Evolutionary conservation across 768 basidiomycete species (phyloP), one percentile per base, ranked within the genome.

Genomic region (Termitomyces sp.): DNA sequence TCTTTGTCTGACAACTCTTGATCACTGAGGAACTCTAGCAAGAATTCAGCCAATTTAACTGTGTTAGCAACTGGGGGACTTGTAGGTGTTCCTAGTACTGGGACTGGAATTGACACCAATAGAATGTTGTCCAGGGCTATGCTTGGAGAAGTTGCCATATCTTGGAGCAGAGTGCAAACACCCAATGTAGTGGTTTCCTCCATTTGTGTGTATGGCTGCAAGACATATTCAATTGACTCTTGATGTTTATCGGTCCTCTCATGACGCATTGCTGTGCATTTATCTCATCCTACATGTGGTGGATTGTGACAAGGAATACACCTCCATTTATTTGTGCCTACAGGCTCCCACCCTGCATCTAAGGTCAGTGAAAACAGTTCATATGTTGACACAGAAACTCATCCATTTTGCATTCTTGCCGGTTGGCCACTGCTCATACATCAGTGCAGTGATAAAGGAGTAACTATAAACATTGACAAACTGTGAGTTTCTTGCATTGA

Each of bases 341-440:
- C 3, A 32, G 29, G 46, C 46, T 48, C 46, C 46, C 46, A 48
- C n/a, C 46, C 46, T 48, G n/a, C n/a, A n/a, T n/a, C n/a, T n/a
- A n/a, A n/a, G n/a, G n/a, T n/a, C n/a, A n/a, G n/a, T n/a, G n/a
- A n/a, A n/a, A n/a, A n/a, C n/a, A n/a, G n/a, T n/a, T n/a, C n/a
- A n/a, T n/a, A n/a, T n/a, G n/a, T n/a, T n/a, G 0, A 48, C 18
- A 45, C 7, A 9, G 3, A 9, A 18, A 22, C 31, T 33, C 35
- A 48, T n/a, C n/a, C 46, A 48, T 13, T 35, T 22, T 13, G 20
- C 32, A 35, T 48, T 48, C 20, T 48, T 7, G 9, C 32, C 29
- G 20, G 32, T 35, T 33, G 46, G 46, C 46, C 46, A 48, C 12
- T 18, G 41, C 20, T 20, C 11, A 3, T n/a, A n/a, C n/a, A n/a